A percentile compares a stretch with the other conserved stretches of the same genome.
These are phyloP conservation scores for Aspergillus novoparasiticus DNA, from an alignment of 2,329 filamentous ascomycete genomes.

Conservation along the genomic window DNA sequence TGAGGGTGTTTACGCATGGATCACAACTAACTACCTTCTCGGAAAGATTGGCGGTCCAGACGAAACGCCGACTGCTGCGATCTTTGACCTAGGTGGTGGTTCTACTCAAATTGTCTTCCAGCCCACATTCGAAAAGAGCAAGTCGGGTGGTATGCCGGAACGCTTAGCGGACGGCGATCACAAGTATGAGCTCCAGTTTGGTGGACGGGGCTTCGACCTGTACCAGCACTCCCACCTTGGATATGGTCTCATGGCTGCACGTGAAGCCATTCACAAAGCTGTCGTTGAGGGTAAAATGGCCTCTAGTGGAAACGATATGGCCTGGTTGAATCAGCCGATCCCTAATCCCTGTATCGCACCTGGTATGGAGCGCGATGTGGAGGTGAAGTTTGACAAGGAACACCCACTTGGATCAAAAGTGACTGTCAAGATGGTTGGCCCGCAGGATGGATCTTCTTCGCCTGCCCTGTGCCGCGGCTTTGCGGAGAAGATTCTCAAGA, in stretches of 20 bases:
- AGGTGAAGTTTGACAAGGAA: conserved; percentile 67
- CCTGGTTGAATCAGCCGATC: conserved; percentile 72
- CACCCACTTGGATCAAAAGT: conserved; percentile 67
- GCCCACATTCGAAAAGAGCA: conserved; percentile 79
- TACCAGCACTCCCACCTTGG: conserved; percentile 99
- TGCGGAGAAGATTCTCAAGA: conserved; percentile 86
- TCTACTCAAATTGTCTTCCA: conserved; percentile 99
- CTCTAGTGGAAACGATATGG: conserved; percentile 59
- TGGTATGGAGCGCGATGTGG: conserved; percentile 73
- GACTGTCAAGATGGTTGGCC: conserved; percentile 85
- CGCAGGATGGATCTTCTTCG: conserved; percentile 61
- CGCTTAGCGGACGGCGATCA: conserved; percentile 87
- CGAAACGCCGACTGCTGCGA: conserved; percentile 84
- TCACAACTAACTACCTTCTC: conserved; percentile 97
- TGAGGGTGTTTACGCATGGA: conserved; percentile 98
- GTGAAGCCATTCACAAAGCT: conserved; percentile 77
- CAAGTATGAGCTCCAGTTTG: conserved; percentile 90
- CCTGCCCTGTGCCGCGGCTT: conserved; percentile 87
- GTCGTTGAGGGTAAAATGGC: conserved; percentile 73
- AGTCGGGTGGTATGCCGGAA: conserved; percentile 78
- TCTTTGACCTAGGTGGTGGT: conserved; percentile 94
- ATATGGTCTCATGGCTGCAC: conserved; percentile 94
- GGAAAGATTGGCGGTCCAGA: conserved; percentile 96
- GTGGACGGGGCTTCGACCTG: conserved; percentile 84
- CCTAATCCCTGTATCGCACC: conserved; percentile 85